These are phyloP conservation scores for Phlyctochytrium planicorne DNA, from an alignment of 192 early-diverging fungal species.

Conservation along the genomic window DNA sequence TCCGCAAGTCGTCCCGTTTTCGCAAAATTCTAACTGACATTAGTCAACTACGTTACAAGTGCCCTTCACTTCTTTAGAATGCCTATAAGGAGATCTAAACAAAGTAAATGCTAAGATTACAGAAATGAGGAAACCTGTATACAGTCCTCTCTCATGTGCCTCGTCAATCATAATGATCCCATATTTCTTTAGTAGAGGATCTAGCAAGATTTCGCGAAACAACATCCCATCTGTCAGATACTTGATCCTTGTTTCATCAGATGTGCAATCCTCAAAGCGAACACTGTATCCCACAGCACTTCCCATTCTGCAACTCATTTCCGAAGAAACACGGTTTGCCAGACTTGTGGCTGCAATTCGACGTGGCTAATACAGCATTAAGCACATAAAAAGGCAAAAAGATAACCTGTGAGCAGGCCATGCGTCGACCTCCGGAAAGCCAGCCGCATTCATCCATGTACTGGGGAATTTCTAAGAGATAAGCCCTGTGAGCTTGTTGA, in stretches of 20 bases:
- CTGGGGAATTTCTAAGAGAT: constrained; percentile 68
- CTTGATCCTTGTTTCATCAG: constrained; percentile 65
- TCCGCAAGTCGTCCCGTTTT: constrained; percentile 65
- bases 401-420: constrained; percentile 74
- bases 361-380: constrained; percentile 9
- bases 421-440: constrained; percentile 55
- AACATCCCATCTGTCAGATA: constrained; percentile 86
- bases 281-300: constrained; percentile 76
- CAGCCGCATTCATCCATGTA: constrained; percentile 76
- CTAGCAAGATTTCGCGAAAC: constrained; percentile 74
- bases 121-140: constrained; percentile 45
- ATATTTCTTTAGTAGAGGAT: constrained; percentile 71
- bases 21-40: constrained; percentile 60
- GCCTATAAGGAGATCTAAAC: constrained; percentile 63
- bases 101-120: background rate
- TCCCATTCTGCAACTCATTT: constrained; percentile 66
- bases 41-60: background rate
- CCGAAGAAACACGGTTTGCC: constrained; percentile 72
- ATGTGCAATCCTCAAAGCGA: constrained; percentile 69
- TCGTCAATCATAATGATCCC: constrained; percentile 81
- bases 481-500: background rate
- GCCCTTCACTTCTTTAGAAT: constrained; percentile 73
- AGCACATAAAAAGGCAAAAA: background rate
- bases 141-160: constrained; percentile 70
- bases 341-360: constrained; percentile 27